Conservation (phyloP, 352 stramenopile genomes). For the Pythium sp. region DNA sequence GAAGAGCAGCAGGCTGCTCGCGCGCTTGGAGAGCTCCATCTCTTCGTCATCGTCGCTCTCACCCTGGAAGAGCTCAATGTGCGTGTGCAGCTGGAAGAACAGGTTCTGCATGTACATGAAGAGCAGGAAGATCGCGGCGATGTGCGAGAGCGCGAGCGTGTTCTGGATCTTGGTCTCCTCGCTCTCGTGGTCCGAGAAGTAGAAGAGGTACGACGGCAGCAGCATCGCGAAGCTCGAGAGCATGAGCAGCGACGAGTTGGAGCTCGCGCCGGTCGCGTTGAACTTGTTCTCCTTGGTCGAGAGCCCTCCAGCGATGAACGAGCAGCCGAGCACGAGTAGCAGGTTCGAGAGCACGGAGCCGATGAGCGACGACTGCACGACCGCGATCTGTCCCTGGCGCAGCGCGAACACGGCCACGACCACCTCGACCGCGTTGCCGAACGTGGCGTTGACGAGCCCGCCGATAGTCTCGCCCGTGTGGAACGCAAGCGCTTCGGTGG, state of each 20-base stretch:
- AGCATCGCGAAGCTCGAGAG: conserved; percentile 93
- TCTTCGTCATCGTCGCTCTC: conserved; percentile 64
- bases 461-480: conserved; percentile 97
- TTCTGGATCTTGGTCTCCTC: conserved; percentile 67
- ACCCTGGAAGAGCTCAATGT: conserved; percentile 91
- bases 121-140: conserved; percentile 78
- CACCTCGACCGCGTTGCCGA: conserved; percentile 97
- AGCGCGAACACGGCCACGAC: conserved; percentile 96
- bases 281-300: conserved; percentile 88
- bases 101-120: conserved; percentile 95
- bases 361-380: conserved; percentile 96
- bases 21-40: conserved; percentile 75
- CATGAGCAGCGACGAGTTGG: conserved; percentile 94
- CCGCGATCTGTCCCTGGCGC: conserved; percentile 90
- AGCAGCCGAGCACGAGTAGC: conserved; percentile 96
- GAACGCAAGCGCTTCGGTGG: conserved; percentile 96
- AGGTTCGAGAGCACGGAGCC: conserved; percentile 98
- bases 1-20: conserved; percentile 78
- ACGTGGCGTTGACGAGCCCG: conserved; percentile 97
- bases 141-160: conserved; percentile 74
- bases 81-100: conserved; percentile 95
- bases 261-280: conserved; percentile 89
- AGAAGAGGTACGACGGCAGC: conserved; percentile 91
- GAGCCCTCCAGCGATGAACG: conserved; percentile 91
- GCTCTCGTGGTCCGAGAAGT: conserved; percentile 74